Conservation (phyloP, 495 filamentous ascomycete genomes). For the Oidiodendron maius region DNA sequence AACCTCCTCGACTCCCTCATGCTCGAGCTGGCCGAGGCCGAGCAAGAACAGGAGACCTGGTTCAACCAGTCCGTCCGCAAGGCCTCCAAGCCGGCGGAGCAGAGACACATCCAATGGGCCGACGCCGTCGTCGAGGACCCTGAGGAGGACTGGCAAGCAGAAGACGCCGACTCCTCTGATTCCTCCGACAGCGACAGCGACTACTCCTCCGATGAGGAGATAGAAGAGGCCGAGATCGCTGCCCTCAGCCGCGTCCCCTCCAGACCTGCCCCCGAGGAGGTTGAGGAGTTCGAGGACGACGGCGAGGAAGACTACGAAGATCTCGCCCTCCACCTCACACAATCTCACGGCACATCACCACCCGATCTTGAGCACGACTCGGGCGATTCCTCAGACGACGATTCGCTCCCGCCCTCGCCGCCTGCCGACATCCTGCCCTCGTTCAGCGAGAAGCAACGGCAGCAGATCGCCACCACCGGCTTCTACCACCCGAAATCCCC, state of each 20-base stretch:
- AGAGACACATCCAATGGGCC: slow-evolving; percentile 82
- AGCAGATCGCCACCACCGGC: slow-evolving; percentile 20
- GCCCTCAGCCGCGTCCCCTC: slow-evolving; percentile 40
- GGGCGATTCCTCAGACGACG: slow-evolving; percentile 57
- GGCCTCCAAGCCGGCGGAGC: slow-evolving; percentile 51
- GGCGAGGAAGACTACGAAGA: slow-evolving; percentile 65
- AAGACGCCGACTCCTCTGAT: slow-evolving; percentile 55
- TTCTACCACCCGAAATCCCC: slow-evolving; percentile 23
- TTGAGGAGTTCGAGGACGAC: slow-evolving; percentile 59
- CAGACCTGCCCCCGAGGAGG: slow-evolving; percentile 21
- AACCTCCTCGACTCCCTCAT: slow-evolving; percentile 96
- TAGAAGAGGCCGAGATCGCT: slow-evolving; percentile 40
- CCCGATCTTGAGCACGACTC: slow-evolving; percentile 72
- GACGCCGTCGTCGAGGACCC: slow-evolving; percentile 70
- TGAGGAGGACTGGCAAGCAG: slow-evolving; percentile 55
- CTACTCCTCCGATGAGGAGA: slow-evolving; percentile 44
- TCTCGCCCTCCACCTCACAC: slow-evolving; percentile 66
- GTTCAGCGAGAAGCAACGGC: slow-evolving; percentile 57
- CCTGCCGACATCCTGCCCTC: slow-evolving; percentile 57
- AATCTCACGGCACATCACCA: slow-evolving; percentile 56
- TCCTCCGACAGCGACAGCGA: slow-evolving; percentile 45
- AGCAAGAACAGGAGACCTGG: slow-evolving; percentile 94
- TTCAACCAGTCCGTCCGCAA: slow-evolving; percentile 91
- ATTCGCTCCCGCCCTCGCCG: slow-evolving; percentile 80
- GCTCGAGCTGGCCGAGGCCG: slow-evolving; percentile 90